Evolutionary conservation across 192 early-diverging fungal species (phyloP).

Genomic region (Podila minutissima): DNA sequence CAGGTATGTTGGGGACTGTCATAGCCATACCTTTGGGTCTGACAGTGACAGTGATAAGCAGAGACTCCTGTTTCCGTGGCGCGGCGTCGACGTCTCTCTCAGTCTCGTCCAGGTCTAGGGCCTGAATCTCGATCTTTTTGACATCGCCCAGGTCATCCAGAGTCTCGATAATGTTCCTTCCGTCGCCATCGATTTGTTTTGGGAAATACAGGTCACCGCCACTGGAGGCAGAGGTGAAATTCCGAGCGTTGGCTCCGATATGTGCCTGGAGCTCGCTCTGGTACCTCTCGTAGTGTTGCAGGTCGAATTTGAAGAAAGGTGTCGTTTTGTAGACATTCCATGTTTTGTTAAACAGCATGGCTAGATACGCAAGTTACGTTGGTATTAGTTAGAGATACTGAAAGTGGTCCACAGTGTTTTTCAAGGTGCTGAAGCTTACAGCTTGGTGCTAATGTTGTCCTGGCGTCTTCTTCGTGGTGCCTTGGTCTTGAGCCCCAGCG

Average conservation of each 20-base stretch:
- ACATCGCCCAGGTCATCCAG: slow-evolving; percentile 34
- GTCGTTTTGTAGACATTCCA: slow-evolving; percentile 45
- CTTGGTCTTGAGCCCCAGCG: neutral
- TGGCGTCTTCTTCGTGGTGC: neutral
- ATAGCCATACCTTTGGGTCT: slow-evolving; percentile 31
- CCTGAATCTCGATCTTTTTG: slow-evolving; percentile 14
- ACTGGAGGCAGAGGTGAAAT: slow-evolving; percentile 11
- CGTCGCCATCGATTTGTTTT: slow-evolving; percentile 29
- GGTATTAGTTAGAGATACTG: neutral
- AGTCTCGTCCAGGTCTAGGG: slow-evolving; percentile 10
- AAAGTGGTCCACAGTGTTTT: neutral
- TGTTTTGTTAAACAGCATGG: slow-evolving; percentile 29
- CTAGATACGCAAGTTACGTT: neutral
- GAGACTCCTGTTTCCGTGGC: neutral
- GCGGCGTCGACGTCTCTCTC: neutral
- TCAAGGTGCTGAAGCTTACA: neutral
- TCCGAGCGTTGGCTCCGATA: slow-evolving; percentile 35
- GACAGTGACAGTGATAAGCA: slow-evolving; percentile 31
- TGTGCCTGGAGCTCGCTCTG: slow-evolving; percentile 29
- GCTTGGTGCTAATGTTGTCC: neutral
- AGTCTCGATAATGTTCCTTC: slow-evolving; percentile 22
- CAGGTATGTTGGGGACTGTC: too few relatives aligned
- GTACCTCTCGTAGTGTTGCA: slow-evolving; percentile 6
- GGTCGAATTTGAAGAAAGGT: slow-evolving; percentile 27
- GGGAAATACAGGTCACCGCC: slow-evolving; percentile 11